Evolutionary conservation across 352 stramenopile species (phyloP).

Genomic region (Pythium guiyangense): DNA sequence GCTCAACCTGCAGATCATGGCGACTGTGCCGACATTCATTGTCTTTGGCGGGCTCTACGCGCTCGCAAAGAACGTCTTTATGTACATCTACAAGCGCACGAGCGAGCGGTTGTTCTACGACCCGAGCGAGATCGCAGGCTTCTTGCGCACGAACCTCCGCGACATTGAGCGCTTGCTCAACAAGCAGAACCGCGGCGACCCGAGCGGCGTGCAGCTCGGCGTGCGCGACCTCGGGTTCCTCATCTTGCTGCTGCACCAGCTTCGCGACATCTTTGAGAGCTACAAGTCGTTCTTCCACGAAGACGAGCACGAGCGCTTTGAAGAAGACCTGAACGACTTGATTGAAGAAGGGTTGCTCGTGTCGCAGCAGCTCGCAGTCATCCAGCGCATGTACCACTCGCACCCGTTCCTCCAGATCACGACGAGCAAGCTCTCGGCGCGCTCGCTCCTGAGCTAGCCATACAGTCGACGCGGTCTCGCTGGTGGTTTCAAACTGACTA

Average conservation of each 20-base stretch:
- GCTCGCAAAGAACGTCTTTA: conserved; percentile 45
- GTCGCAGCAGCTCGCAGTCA: conserved; percentile 77
- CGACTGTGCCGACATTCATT: conserved; percentile 81
- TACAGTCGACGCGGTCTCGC: no score
- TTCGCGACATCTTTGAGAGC: conserved; percentile 70
- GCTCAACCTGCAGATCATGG: conserved; percentile 82
- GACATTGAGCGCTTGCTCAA: conserved; percentile 84
- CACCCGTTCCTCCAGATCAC: conserved; percentile 74
- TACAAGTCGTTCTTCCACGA: conserved; percentile 69
- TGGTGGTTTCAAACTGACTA: no score
- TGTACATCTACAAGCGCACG: conserved; percentile 72
- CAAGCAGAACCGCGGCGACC: conserved; percentile 56
- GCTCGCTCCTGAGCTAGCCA: conserved; percentile 37
- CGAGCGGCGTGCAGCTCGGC: conserved; percentile 31
- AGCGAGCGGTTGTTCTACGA: conserved; percentile 80
- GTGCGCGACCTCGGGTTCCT: conserved; percentile 69
- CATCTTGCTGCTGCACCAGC: conserved; percentile 66
- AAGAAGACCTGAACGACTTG: conserved; percentile 79
- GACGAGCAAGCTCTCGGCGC: conserved; percentile 31
- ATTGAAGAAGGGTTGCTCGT: conserved; percentile 72
- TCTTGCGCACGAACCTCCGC: conserved; percentile 74
- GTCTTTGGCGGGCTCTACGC: conserved; percentile 72
- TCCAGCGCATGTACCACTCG: conserved; percentile 86
- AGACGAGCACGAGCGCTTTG: conserved; percentile 77
- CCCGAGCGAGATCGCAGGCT: conserved; percentile 61